Percentiles rank a stretch among this genome's conserved stretches.
Conservation (phyloP, 768 basidiomycete genomes). For the Naematelia encephala region DNA sequence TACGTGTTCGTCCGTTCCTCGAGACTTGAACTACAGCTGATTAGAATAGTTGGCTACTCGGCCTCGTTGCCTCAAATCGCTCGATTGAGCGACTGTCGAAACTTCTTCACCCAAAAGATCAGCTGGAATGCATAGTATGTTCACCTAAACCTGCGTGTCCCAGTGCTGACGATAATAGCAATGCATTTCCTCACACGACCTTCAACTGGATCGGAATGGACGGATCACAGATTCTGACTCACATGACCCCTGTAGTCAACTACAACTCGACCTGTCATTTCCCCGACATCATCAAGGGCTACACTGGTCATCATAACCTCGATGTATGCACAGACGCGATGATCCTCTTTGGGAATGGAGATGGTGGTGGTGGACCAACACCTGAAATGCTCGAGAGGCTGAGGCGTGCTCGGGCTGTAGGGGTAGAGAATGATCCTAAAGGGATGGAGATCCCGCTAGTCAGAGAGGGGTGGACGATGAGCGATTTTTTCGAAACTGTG, state of each 20-base stretch:
- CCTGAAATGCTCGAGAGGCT: conserved; percentile 86
- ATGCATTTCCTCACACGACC: conserved; percentile 86
- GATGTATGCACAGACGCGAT: conserved; percentile 62
- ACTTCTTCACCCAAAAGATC: conserved; percentile 96
- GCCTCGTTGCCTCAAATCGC: conserved; percentile 86
- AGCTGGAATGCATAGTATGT: conserved; percentile 58
- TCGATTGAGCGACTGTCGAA: conserved; percentile 70
- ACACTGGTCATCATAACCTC: conserved; percentile 45
- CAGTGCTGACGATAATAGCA: conserved; percentile 60
- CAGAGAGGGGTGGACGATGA: conserved; percentile 72
- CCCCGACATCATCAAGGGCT: conserved; percentile 71
- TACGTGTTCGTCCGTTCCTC: conserved; percentile 27
- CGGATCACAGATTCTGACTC: conserved; percentile 86
- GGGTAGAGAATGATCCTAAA: conserved; percentile 56
- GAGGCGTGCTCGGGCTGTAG: conserved; percentile 76
- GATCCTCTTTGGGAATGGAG: conserved; percentile 95
- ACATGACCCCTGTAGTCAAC: conserved; percentile 94
- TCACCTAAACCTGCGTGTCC: conserved; percentile 37
- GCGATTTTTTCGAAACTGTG: conserved; percentile 80
- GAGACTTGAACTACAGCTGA: conserved; percentile 53
- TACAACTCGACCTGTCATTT: conserved; percentile 66
- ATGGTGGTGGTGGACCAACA: conserved; percentile 61
- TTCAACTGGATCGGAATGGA: conserved; percentile 93
- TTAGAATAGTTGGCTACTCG: conserved; percentile 71
- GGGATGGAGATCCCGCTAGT: conserved; percentile 81